phyloP scores from a whole-genome alignment of 257 asterid genomes.

The Oldenlandia corymbosa region DNA sequence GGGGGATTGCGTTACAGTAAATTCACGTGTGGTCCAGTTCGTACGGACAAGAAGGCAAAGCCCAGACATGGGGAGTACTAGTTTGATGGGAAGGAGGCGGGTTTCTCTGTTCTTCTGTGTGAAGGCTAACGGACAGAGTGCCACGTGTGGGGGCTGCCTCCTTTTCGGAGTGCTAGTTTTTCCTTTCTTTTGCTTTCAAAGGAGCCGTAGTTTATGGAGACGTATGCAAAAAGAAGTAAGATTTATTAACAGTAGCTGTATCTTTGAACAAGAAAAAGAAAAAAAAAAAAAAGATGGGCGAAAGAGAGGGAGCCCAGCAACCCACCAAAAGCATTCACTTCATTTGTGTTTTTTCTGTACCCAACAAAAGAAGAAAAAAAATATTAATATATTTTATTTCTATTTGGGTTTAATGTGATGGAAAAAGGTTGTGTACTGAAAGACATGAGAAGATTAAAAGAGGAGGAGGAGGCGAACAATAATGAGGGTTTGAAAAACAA shows the following conservation, averaged over 20 bases:
- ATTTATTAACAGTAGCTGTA: neutral
- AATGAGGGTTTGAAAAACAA: neutral
- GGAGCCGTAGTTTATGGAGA: neutral
- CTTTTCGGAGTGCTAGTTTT: neutral
- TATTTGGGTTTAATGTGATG: no score
- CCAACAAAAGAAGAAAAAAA: no score
- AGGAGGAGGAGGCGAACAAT: no score
- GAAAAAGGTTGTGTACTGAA: neutral
- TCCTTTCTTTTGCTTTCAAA: neutral
- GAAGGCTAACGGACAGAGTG: neutral
- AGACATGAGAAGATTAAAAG: neutral
- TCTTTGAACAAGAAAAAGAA: neutral
- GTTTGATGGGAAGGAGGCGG: neutral
- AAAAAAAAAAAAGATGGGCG: neutral
- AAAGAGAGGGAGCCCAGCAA: no score
- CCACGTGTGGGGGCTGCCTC: slow-evolving; percentile 18
- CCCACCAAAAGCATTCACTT: no score
- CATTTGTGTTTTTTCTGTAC: no score
- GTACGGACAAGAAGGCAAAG: slow-evolving; percentile 29
- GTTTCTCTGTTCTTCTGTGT: no score
- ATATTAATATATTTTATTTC: no score
- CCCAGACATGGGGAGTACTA: neutral
- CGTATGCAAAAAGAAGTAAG: neutral
- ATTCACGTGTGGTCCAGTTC: slow-evolving; percentile 31
- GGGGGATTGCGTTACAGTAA: slow-evolving; percentile 11